Base-by-base conservation (phyloP, 148 eudicot species). In the Beta vulgaris region DNA sequence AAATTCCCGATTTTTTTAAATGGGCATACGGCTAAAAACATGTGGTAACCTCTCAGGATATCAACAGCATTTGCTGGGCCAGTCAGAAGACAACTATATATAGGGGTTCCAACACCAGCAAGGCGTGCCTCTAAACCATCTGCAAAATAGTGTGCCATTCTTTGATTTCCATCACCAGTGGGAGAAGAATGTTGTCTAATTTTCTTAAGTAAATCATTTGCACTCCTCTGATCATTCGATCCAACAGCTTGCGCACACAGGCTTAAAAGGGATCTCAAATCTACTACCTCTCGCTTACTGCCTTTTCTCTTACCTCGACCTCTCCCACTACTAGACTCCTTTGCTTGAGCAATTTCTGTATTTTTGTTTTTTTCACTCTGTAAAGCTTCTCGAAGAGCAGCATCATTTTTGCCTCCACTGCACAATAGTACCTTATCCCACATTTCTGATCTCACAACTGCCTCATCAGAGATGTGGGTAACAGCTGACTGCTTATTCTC, bases 171-270 rank as follows among this genome's bases (percentile, higher is more conserved):
- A 74, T 90, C 91, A 26, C 97, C 97, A 0, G 66, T 72, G 4
- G 86, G 88, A 72, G 86, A 84, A 53, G 92, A 84, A 77, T 90
- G 87, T 69, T 84, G 84, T 73, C 92, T 78, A 26, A 91, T 88
- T 78, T 86, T 90, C 78, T 59, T 84, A 72, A 91, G 79, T 12
- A 90, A 74, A 58, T 87, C 93, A 78, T 82, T 83, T 66, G 91
- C 93, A 21, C 77, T 85, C 78, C 88, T 80, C 68, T 76, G 87
- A 73, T 92, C 93, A 81, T 86, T 76, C 0, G 87, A 70, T 18
- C 89, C 86, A 55, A 90, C 88, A 36, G 93, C 88, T 75, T 92
- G 93, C 32, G 97, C 97, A 81, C 97, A 92, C 3, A 86, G 81
- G 44, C 79, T 88, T 75, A 92, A 81, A 9, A 92, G 88, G 9